Percentiles rank a stretch among this genome's conserved stretches.
phyloP scores from a whole-genome alignment of 306 rosid genomes.

The Vachellia collinsii region DNA sequence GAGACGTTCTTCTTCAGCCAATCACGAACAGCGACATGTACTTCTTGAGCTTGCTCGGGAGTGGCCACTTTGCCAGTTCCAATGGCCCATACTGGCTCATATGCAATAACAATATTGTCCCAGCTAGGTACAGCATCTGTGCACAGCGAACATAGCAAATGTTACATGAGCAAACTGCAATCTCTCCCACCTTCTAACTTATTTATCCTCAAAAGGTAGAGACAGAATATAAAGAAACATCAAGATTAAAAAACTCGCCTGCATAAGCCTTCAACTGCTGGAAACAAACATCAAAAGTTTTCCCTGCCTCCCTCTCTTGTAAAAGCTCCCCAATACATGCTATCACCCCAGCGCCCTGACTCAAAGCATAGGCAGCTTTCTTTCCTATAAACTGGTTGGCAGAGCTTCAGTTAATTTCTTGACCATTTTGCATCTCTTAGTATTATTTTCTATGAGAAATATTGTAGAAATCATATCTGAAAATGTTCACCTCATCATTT shows the following conservation, averaged over 20 bases:
- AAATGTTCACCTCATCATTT: slow-evolving; percentile 79
- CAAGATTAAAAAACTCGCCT: slow-evolving; percentile 47
- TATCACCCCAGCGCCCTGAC: slow-evolving; percentile 90
- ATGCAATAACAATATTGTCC: slow-evolving; percentile 91
- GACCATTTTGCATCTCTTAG: slow-evolving; percentile 27
- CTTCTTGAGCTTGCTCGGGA: slow-evolving; percentile 99
- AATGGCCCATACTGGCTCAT: slow-evolving; percentile 99
- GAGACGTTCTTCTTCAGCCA: slow-evolving; percentile 90
- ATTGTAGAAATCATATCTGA: slow-evolving; percentile 10
- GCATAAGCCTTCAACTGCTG: slow-evolving; percentile 91
- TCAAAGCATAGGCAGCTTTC: slow-evolving; percentile 98
- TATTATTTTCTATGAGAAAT: slow-evolving; percentile 32
- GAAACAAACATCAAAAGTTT: slow-evolving; percentile 84
- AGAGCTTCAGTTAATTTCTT: slow-evolving; percentile 41
- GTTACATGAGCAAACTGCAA: slow-evolving; percentile 31
- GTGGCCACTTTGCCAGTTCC: slow-evolving; percentile 99
- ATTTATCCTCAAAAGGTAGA: slow-evolving; percentile 21
- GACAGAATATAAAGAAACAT: slow-evolving; percentile 17
- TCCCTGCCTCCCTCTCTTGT: slow-evolving; percentile 95
- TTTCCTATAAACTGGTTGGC: slow-evolving; percentile 88
- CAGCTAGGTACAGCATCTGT: slow-evolving; percentile 93
- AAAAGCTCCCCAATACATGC: slow-evolving; percentile 95
- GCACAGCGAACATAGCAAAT: slow-evolving; percentile 23
- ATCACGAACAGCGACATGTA: slow-evolving; percentile 86
- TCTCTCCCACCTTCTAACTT: background rate